Evolutionary conservation across 2,329 filamentous ascomycete species (phyloP), one percentile per base, ranked within the genome.

Genomic region (Cytospora mali): DNA sequence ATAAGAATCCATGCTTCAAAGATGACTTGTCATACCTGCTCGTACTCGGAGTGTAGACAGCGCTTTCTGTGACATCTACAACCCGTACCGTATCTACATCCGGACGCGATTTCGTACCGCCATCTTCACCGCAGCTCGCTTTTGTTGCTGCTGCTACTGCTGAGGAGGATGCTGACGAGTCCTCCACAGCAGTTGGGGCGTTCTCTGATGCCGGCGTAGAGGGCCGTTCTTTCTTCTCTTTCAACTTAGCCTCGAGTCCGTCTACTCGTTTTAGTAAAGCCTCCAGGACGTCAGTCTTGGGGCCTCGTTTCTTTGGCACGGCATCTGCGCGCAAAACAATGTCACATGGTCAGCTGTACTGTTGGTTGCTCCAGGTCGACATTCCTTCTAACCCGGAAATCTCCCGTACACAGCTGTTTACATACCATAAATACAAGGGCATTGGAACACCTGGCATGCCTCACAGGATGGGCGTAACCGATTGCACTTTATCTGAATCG

Each of bases 271-370:
- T 96, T 64, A 96, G 73, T 10, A 96, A 79, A 1, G 92, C 91
- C 74, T 96, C 92, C 33, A 96, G 80, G 5, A 96, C 91, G 73
- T 96, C 92, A 29, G 92, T 96, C 76, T 96, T 96, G 3, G 92
- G 92, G 0, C 92, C 92, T 73, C 92, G 84, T 75, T 96, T 96
- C 77, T 96, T 96, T 0, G 92, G 92, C 21, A 95, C 86, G 28
- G 92, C 92, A 79, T 96, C 92, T 93, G 69, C 23, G 33, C 52
- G 18, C 27, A 31, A 18, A 6, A 49, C 11, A 18, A 25, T 29
- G 52, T 46, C 25, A 6, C 3, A 25, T 60, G 58, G 55, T 66
- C 60, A 64, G 62, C 49, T 58, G 35, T 31, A 35, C 53, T 21
- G 31, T 7, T 54, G 9, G 48, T n/a, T 39, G 33, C 18, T 27